Percentiles rank a stretch among this genome's conserved stretches.
Conservation (phyloP, 169 alveolate species). For the Babesia ovata region DNA sequence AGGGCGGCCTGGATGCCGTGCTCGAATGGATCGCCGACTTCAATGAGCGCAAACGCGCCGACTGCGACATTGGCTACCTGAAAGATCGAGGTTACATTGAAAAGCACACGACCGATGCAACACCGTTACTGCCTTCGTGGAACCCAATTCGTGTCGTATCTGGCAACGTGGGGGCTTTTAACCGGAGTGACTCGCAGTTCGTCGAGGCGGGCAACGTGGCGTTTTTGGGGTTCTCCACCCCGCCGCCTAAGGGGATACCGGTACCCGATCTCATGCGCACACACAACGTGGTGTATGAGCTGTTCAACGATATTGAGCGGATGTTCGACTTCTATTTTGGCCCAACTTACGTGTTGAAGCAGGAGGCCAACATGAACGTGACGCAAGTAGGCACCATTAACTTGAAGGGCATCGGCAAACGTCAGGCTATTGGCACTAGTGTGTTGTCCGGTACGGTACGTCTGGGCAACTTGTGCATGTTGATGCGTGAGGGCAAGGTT, state of each 20-base stretch:
- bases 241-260: constrained; percentile 26
- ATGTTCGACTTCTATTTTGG: constrained; percentile 67
- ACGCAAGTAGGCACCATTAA: constrained; percentile 71
- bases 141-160: constrained; percentile 75
- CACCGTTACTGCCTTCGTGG: constrained; percentile 59
- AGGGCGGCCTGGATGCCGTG: constrained; percentile 88
- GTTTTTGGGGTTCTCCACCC: constrained; percentile 44
- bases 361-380: constrained; percentile 70
- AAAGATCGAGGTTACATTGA: constrained; percentile 41
- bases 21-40: constrained; percentile 75
- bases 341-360: constrained; percentile 61
- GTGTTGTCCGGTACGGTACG: constrained; percentile 70
- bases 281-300: constrained; percentile 87
- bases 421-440: constrained; percentile 70
- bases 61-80: constrained; percentile 49
- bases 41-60: constrained; percentile 37
- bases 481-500: constrained; percentile 58
- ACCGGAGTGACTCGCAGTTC: constrained; percentile 75
- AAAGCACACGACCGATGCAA: background rate
- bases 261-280: constrained; percentile 67
- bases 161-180: constrained; percentile 84
- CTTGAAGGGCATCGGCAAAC: constrained; percentile 69
- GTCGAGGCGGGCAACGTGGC: constrained; percentile 64
- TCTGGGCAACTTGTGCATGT: constrained; percentile 36
- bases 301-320: constrained; percentile 81